Evolutionary conservation across 2,329 filamentous ascomycete species (phyloP).

Genomic region (Xenosphaeropsis pyriputrescens): DNA sequence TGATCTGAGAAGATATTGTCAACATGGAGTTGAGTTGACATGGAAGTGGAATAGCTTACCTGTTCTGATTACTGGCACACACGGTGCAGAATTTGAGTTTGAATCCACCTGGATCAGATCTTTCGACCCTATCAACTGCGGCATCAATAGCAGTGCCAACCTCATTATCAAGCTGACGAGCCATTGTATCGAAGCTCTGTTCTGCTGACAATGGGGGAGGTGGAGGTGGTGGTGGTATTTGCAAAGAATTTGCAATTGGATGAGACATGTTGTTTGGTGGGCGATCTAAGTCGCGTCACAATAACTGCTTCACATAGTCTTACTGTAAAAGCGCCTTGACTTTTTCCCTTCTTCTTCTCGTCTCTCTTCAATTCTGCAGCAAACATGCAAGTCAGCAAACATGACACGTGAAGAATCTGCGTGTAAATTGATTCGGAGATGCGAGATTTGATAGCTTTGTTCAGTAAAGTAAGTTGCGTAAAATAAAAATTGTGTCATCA

Average conservation of each 20-base stretch:
- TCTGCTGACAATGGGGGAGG: too few species aligned
- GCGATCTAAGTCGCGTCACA: too few species aligned
- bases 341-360: too few species aligned
- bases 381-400: too few species aligned
- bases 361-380: too few species aligned
- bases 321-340: too few species aligned
- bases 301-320: too few species aligned
- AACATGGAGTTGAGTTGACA: not conserved
- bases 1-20: constrained; percentile 36
- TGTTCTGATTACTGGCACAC: constrained; percentile 97
- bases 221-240: too few species aligned
- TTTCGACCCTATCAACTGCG: constrained; percentile 8
- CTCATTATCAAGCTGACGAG: constrained; percentile 7
- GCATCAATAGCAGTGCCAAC: constrained; percentile 6
- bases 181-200: constrained; percentile 3
- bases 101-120: constrained; percentile 33
- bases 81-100: constrained; percentile 96
- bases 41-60: constrained; percentile 31
- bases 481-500: constrained; percentile 10
- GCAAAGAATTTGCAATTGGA: too few species aligned
- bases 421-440: too few species aligned
- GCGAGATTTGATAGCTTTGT: constrained; percentile 1
- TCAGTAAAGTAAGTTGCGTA: constrained; percentile 10
- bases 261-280: too few species aligned
- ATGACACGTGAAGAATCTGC: too few species aligned